Conservation (phyloP, 176 grass and related monocot species). For the Triticum dicoccoides region DNA sequence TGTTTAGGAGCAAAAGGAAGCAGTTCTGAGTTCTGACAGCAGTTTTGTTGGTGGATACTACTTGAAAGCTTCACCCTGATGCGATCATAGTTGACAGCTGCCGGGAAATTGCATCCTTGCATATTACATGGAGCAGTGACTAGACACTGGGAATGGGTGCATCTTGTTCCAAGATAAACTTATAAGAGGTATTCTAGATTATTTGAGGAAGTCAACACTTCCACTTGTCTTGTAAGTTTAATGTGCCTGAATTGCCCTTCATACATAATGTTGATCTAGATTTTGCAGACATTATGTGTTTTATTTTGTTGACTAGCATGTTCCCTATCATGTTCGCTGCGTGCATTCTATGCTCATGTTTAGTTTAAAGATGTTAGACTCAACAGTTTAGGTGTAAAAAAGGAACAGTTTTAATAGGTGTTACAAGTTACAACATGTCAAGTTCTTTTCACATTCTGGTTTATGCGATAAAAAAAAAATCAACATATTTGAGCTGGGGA, state of each 20-base stretch:
- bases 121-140: constrained; percentile 21
- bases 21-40: constrained; percentile 72
- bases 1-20: constrained; percentile 90
- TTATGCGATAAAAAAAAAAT: no score
- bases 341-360: not conserved
- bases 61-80: constrained; percentile 29
- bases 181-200: constrained; percentile 18
- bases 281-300: constrained; percentile 6
- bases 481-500: no score
- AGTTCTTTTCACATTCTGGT: no score
- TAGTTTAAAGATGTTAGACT: not conserved
- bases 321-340: not conserved
- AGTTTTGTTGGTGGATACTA: constrained; percentile 32
- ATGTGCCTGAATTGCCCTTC: constrained; percentile 31
- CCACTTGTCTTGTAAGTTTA: constrained; percentile 38
- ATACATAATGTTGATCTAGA: constrained; percentile 17
- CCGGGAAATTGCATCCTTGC: constrained; percentile 28
- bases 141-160: not conserved
- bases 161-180: constrained; percentile 42
- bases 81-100: constrained; percentile 21
- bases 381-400: not conserved
- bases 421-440: no score
- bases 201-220: constrained; percentile 21
- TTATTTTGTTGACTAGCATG: not conserved
- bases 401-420: no score